phyloP scores from a whole-genome alignment of 208 protist genomes.

The Tritrichomonas musculus region DNA sequence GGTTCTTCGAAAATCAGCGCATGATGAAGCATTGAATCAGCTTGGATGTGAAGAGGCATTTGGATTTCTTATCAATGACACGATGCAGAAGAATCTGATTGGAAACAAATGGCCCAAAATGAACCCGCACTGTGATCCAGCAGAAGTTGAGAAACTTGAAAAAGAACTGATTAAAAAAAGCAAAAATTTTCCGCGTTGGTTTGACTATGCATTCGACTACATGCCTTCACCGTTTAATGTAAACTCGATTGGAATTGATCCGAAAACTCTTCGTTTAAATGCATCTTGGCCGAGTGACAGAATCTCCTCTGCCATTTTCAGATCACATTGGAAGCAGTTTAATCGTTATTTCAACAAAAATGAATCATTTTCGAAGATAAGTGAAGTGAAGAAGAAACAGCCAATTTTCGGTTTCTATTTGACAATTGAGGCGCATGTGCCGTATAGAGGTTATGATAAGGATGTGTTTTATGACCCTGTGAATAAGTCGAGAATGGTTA shows the following conservation, averaged over 20 bases:
- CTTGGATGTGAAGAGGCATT: background rate
- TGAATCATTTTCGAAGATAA: no score
- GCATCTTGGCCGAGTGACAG: background rate
- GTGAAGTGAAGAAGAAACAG: no score
- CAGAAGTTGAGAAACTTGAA: background rate
- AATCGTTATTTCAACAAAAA: background rate
- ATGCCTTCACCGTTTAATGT: background rate
- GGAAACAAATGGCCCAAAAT: background rate
- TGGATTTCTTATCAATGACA: background rate
- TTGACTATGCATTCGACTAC: background rate
- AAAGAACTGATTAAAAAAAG: background rate
- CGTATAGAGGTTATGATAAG: background rate
- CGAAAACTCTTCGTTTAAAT: background rate
- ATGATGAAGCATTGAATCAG: background rate
- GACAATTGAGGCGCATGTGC: background rate
- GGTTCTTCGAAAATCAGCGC: background rate
- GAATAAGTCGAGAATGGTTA: background rate
- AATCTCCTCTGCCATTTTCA: background rate
- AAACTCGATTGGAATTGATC: background rate
- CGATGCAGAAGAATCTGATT: background rate
- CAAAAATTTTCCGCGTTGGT: background rate
- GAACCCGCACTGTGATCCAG: background rate
- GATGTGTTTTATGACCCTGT: background rate
- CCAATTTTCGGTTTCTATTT: background rate
- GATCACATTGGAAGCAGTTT: background rate